These are phyloP conservation scores for Colletotrichum eremochloae DNA, from an alignment of 2,329 filamentous ascomycete genomes.

Conservation along the genomic window DNA sequence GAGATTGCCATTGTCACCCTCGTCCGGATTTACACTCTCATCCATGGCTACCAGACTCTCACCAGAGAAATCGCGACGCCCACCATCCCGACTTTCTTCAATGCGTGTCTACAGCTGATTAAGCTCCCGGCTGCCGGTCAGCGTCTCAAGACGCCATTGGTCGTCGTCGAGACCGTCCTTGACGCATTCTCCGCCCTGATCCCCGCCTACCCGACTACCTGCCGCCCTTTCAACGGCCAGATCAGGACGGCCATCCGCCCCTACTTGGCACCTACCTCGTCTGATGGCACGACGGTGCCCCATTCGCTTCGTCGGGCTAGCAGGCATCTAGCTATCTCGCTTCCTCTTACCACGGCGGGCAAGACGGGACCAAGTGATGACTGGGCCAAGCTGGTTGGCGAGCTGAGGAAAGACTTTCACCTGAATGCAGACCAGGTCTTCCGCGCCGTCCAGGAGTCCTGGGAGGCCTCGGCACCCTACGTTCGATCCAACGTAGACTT, in stretches of 20 bases:
- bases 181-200: slow-evolving; percentile 79
- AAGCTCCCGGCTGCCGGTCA: slow-evolving; percentile 59
- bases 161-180: slow-evolving; percentile 76
- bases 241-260: slow-evolving; percentile 71
- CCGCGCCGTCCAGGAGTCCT: slow-evolving; percentile 83
- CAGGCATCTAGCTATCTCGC: slow-evolving; percentile 74
- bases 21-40: slow-evolving; percentile 85
- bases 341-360: slow-evolving; percentile 85
- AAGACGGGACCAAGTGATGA: slow-evolving; percentile 84
- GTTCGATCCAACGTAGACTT: slow-evolving; percentile 57
- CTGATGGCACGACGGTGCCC: slow-evolving; percentile 63
- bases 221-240: slow-evolving; percentile 81
- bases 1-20: slow-evolving; percentile 82
- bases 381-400: slow-evolving; percentile 78
- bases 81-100: slow-evolving; percentile 80
- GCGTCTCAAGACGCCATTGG: slow-evolving; percentile 55
- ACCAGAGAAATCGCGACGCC: slow-evolving; percentile 90
- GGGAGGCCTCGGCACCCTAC: slow-evolving; percentile 76
- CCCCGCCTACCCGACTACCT: slow-evolving; percentile 85
- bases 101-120: slow-evolving; percentile 77
- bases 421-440: slow-evolving; percentile 81
- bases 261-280: slow-evolving; percentile 75
- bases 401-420: slow-evolving; percentile 75
- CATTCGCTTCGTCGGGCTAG: slow-evolving; percentile 68
- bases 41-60: slow-evolving; percentile 85